A percentile compares a stretch with the other conserved stretches of the same genome.
Conservation (phyloP, 108 stramenopile genomes). For the Nannochloropsis gaditana region DNA sequence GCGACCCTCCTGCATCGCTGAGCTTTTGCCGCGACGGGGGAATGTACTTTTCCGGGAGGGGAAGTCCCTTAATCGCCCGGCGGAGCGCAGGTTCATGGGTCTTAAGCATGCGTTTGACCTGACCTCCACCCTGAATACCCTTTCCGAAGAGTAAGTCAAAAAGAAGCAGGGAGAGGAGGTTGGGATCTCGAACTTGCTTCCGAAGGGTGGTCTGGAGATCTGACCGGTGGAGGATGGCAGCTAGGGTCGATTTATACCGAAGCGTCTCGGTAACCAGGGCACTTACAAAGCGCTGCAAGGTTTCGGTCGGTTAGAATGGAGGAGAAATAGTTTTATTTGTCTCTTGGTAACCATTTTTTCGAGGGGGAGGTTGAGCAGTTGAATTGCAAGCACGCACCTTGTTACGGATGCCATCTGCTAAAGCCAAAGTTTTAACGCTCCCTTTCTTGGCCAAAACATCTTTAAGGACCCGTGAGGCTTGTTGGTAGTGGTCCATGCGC, state of each 20-base stretch:
- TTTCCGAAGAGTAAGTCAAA: slow-evolving; percentile 50
- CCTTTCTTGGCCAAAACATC: background rate
- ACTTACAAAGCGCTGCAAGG: background rate
- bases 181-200: background rate
- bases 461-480: slow-evolving; percentile 16
- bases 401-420: slow-evolving; percentile 21
- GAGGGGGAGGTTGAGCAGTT: background rate
- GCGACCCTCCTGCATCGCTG: background rate
- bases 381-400: background rate
- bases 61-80: background rate
- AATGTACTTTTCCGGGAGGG: background rate
- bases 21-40: background rate
- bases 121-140: slow-evolving; percentile 45
- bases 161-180: slow-evolving; percentile 35
- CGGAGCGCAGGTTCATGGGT: background rate
- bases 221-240: slow-evolving; percentile 21
- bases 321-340: background rate
- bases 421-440: slow-evolving; percentile 28
- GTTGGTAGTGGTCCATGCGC: background rate
- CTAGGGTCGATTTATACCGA: slow-evolving; percentile 23
- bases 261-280: slow-evolving; percentile 41
- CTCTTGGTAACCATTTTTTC: background rate
- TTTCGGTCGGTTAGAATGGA: background rate
- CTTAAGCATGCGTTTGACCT: slow-evolving; percentile 35
- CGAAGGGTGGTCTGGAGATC: background rate